These are phyloP conservation scores for Ceratocystis ficicola DNA, from an alignment of 2,329 filamentous ascomycete genomes.

Conservation along the genomic window DNA sequence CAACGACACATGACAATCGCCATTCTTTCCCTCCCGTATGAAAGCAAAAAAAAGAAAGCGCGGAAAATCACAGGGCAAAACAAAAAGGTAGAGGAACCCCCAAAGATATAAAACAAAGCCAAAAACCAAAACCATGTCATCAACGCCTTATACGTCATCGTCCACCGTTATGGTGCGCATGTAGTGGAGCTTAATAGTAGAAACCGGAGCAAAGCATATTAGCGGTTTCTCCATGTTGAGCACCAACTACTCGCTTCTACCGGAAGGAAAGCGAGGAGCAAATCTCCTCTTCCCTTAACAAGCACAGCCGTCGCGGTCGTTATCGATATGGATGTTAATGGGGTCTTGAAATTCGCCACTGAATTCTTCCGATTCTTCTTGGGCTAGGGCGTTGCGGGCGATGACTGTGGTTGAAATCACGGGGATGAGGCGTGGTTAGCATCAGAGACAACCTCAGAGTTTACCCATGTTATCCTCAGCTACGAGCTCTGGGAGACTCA, in stretches of 20 bases:
- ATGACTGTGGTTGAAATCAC: conserved; percentile 51
- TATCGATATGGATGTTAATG: conserved; percentile 95
- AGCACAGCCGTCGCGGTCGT: conserved; percentile 81
- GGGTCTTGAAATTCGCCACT: conserved; percentile 95
- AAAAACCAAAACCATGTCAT: conserved; percentile 16
- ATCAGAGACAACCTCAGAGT: too few relatives aligned
- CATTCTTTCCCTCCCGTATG: neutral
- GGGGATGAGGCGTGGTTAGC: neutral
- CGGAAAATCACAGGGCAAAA: neutral
- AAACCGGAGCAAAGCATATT: too few relatives aligned
- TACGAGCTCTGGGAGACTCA: conserved; percentile 28
- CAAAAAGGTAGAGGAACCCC: neutral
- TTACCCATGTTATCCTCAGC: too few relatives aligned
- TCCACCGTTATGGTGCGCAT: neutral
- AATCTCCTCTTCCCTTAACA: conserved; percentile 46
- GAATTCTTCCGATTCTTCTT: conserved; percentile 97
- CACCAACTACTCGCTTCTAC: neutral
- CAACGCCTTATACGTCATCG: conserved; percentile 8
- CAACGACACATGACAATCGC: neutral
- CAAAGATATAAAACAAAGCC: conserved; percentile 10
- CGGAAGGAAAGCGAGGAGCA: neutral
- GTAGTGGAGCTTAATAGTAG: conserved; percentile 1
- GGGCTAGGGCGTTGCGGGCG: conserved; percentile 83
- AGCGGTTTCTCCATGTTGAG: too few relatives aligned
- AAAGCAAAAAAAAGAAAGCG: neutral